Percentiles rank a stretch among this genome's conserved stretches.
phyloP scores from a whole-genome alignment of 768 basidiomycete species.

The Lentinula guzmanii region DNA sequence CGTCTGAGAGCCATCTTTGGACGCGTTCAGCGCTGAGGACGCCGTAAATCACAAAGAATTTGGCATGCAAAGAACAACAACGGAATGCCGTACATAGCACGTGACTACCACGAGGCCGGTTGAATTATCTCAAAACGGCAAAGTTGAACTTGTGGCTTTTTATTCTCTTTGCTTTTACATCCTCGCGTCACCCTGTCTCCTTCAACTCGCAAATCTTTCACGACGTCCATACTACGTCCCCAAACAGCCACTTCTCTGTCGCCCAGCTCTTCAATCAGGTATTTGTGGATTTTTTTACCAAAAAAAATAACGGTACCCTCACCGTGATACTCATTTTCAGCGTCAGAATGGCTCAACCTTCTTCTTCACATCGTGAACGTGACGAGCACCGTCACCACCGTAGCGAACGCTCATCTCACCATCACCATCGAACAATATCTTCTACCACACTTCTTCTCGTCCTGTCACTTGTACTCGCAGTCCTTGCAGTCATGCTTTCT shows the following conservation, averaged over 20 bases:
- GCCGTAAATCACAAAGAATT: background rate
- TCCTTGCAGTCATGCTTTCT: slow-evolving; percentile 88
- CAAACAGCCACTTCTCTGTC: slow-evolving; percentile 69
- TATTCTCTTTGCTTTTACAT: slow-evolving; percentile 12
- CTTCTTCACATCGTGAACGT: slow-evolving; percentile 76
- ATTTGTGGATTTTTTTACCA: background rate
- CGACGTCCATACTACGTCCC: slow-evolving; percentile 64
- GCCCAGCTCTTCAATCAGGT: slow-evolving; percentile 56
- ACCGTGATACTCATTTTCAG: slow-evolving; percentile 16
- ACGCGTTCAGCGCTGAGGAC: background rate
- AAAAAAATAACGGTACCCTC: background rate
- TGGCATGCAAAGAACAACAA: background rate
- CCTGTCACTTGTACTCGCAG: slow-evolving; percentile 78
- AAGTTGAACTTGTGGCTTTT: slow-evolving; percentile 21
- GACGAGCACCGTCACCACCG: slow-evolving; percentile 52
- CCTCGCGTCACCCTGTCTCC: slow-evolving; percentile 12
- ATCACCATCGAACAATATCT: slow-evolving; percentile 81
- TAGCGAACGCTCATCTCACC: slow-evolving; percentile 62
- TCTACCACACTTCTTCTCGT: slow-evolving; percentile 86
- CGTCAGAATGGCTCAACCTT: slow-evolving; percentile 87
- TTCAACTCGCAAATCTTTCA: slow-evolving; percentile 15
- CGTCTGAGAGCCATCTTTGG: slow-evolving; percentile 4
- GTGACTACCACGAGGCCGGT: slow-evolving; percentile 27
- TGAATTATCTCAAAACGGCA: slow-evolving; percentile 38
- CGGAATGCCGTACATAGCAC: slow-evolving; percentile 7